phyloP scores from a whole-genome alignment of 1,284 basidiomycete genomes.

The Apiotrichum gracile region DNA sequence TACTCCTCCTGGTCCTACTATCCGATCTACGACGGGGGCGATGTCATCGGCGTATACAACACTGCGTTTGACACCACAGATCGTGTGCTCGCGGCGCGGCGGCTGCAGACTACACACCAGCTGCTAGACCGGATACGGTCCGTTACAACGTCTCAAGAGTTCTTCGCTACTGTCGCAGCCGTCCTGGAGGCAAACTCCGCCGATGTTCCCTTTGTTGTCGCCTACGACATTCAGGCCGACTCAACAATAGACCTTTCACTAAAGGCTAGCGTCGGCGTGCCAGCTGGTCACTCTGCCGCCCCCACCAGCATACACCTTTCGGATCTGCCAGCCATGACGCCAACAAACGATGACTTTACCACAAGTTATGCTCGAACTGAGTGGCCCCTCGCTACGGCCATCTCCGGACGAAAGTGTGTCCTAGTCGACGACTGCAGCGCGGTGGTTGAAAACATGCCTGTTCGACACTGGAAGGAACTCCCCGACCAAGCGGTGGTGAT shows the following conservation, averaged over 20 bases:
- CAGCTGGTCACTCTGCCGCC: no score
- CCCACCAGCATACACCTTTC: no score
- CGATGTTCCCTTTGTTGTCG: constrained; percentile 35
- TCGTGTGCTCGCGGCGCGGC: constrained; percentile 25
- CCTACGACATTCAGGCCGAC: constrained; percentile 13
- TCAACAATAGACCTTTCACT: no score
- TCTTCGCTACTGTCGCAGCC: constrained; percentile 20
- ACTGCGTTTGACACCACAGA: constrained; percentile 29
- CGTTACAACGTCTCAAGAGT: constrained; percentile 22
- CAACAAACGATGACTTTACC: no score
- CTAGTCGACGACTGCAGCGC: constrained; percentile 38
- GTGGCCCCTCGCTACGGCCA: constrained; percentile 41
- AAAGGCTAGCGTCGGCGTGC: no score
- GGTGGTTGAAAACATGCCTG: constrained; percentile 31
- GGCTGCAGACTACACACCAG: constrained; percentile 26
- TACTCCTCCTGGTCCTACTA: constrained; percentile 37
- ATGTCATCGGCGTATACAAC: constrained; percentile 33
- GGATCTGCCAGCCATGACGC: no score
- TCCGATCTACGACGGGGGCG: constrained; percentile 26
- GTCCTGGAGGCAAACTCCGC: constrained; percentile 29
- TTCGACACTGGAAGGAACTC: constrained; percentile 19
- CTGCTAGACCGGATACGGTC: constrained; percentile 31
- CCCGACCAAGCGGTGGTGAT: no score
- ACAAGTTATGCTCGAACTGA: no score
- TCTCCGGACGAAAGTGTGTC: constrained; percentile 35